Evolutionary conservation across 306 rosid genomes (phyloP).

Genomic region (Geum urbanum): DNA sequence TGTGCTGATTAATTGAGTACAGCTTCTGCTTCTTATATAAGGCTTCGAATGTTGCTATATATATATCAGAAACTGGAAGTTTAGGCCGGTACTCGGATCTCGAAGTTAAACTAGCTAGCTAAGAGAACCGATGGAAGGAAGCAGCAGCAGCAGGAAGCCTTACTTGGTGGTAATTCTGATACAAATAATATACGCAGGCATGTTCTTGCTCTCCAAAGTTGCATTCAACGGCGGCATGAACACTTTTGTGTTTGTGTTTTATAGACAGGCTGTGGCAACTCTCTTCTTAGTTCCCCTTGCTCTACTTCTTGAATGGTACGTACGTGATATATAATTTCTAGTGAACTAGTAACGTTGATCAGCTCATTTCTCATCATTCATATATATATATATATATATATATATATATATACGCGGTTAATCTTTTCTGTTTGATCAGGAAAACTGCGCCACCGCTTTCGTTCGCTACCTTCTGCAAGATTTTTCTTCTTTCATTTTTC

Average conservation of each 20-base stretch:
- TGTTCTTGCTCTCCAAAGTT: conserved; percentile 63
- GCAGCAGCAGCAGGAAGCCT: conserved; percentile 22
- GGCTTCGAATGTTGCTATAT: neutral
- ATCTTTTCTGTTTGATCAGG: conserved; percentile 20
- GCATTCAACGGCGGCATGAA: conserved; percentile 84
- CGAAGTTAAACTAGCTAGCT: neutral
- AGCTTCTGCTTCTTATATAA: neutral
- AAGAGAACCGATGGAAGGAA: conserved; percentile 14
- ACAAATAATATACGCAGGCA: conserved; percentile 60
- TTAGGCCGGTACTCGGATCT: neutral
- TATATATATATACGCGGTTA: too few relatives aligned
- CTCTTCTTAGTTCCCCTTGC: conserved; percentile 51
- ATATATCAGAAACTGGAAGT: neutral
- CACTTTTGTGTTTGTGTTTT: conserved; percentile 64
- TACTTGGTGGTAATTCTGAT: conserved; percentile 41
- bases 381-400: too few relatives aligned
- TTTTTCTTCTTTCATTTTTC: conserved; percentile 55
- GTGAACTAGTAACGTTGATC: too few relatives aligned
- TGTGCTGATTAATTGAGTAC: neutral
- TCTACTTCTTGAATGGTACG: conserved; percentile 50
- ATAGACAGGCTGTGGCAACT: conserved; percentile 65
- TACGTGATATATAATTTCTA: neutral
- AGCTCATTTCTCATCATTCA: too few relatives aligned
- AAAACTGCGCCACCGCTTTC: conserved; percentile 58
- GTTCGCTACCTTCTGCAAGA: conserved; percentile 57